Conservation (phyloP, 495 filamentous ascomycete genomes). For the Penicillium psychrofluorescens region DNA sequence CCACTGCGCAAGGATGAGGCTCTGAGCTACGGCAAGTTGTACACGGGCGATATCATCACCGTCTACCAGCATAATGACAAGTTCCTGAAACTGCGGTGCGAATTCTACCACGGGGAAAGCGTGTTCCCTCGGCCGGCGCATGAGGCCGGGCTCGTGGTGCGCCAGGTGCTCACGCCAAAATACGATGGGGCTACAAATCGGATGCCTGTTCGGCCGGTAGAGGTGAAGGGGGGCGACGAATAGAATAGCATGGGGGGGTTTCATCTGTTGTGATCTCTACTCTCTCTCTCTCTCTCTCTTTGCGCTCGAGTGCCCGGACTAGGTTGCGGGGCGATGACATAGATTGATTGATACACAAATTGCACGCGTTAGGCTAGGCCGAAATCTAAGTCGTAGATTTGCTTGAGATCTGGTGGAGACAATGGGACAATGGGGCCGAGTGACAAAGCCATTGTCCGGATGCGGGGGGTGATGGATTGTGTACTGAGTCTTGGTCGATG, state of each 20-base stretch:
- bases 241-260: neutral
- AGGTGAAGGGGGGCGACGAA: constrained; percentile 8
- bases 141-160: constrained; percentile 34
- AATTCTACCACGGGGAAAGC: constrained; percentile 47
- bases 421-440: constrained; percentile 7
- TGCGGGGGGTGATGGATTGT: constrained; percentile 2
- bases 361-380: constrained; percentile 5
- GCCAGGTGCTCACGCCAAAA: constrained; percentile 25
- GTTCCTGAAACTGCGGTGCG: constrained; percentile 44
- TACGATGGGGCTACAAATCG: constrained; percentile 19
- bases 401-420: constrained; percentile 4
- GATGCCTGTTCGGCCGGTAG: constrained; percentile 10
- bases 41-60: constrained; percentile 64
- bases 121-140: constrained; percentile 32
- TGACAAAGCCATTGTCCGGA: constrained; percentile 10
- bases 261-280: neutral
- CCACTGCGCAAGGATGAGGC: constrained; percentile 43
- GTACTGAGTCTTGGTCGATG: too few relatives aligned
- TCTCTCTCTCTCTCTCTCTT: neutral
- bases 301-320: too few relatives aligned
- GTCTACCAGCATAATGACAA: constrained; percentile 45
- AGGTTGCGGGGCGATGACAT: neutral
- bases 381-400: too few relatives aligned
- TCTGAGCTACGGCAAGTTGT: constrained; percentile 56
- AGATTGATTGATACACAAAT: constrained; percentile 10